phyloP scores from a whole-genome alignment of 805 yeast genomes.

The Torulaspora delbrueckii region DNA sequence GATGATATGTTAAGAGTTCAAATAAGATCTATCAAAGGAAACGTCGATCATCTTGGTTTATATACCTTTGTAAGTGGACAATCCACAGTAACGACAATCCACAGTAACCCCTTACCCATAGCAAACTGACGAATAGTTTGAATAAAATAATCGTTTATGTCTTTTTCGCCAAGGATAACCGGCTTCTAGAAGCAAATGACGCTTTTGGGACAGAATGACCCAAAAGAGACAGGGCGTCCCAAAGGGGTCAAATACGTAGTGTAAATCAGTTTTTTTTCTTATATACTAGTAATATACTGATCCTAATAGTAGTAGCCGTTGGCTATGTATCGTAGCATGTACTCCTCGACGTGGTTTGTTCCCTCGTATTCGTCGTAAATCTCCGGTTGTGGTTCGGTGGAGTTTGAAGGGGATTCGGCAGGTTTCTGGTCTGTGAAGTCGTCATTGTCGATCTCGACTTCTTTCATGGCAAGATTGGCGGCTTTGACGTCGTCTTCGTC shows the following conservation, averaged over 20 bases:
- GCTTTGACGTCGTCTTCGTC: conserved; percentile 90
- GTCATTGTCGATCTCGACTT: conserved; percentile 74
- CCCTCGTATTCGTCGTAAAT: conserved; percentile 43
- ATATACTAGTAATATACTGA: background rate
- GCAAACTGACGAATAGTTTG: background rate
- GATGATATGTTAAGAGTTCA: background rate
- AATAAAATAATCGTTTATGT: background rate
- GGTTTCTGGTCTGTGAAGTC: conserved; percentile 63
- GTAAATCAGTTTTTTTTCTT: no score
- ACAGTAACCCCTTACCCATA: background rate
- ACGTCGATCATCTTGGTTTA: background rate
- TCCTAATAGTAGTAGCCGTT: conserved; percentile 58
- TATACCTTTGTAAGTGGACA: background rate
- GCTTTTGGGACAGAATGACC: background rate
- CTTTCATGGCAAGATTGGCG: conserved; percentile 83
- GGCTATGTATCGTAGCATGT: conserved; percentile 88
- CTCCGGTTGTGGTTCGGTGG: conserved; percentile 10
- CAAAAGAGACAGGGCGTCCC: background rate
- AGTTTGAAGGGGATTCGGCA: background rate
- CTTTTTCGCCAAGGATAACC: background rate
- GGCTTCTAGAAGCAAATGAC: conserved; percentile 2
- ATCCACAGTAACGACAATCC: background rate
- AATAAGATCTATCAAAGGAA: no score
- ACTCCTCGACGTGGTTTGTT: conserved; percentile 86
- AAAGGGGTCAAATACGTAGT: background rate